Evolutionary conservation across 2,329 filamentous ascomycete species (phyloP), one percentile per base, ranked within the genome.

Genomic region (Chalaropsis thielavioides): DNA sequence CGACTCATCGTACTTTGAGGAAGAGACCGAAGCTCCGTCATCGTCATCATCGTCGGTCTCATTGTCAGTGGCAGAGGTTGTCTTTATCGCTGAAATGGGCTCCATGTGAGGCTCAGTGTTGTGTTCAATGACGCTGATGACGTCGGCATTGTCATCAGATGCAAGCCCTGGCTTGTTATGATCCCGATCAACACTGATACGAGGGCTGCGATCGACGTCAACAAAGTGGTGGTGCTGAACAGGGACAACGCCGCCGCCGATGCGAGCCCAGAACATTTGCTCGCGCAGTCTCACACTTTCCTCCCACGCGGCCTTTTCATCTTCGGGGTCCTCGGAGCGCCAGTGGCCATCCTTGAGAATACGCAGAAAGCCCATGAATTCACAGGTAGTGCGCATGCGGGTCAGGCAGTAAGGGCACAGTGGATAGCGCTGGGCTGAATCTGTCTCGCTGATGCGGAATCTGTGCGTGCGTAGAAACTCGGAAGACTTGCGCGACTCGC

Each of bases 261-360:
- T 84, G 64, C 94, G 83, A 62, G 89, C 85, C 94, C 94, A 99
- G 73, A 99, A 99, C 88, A 99, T 96, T 70, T 92, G 86, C 74
- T 99, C 94, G 62, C 94, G 82, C 60, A 97, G 76, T 38, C 88
- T 84, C 11, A 96, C 88, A 66, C 90, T 90, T 77, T 99, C 94
- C 72, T 97, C 92, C 94, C 94, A 99, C 0, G 91, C 90, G 35
- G 85, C 83, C 72, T 88, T 90, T 75, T 95, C 90, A 41, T 91
- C 89, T 61, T 94, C 90, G 46, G 88, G 83, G 65, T 88, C 89
- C 59, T 92, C 89, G 13, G 88, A 86, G 62, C 89, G 85, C 85
- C 94, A 94, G 71, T 96, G 88, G 1, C 94, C 94, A 70, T 96
- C 92, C 69, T 92, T 90, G 66, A 97, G 83, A 76, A 97, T 90